Percentiles rank a stretch among this genome's conserved stretches.
These are phyloP conservation scores for Psidium guajava DNA, from an alignment of 345 rosid genomes.

Conservation along the genomic window DNA sequence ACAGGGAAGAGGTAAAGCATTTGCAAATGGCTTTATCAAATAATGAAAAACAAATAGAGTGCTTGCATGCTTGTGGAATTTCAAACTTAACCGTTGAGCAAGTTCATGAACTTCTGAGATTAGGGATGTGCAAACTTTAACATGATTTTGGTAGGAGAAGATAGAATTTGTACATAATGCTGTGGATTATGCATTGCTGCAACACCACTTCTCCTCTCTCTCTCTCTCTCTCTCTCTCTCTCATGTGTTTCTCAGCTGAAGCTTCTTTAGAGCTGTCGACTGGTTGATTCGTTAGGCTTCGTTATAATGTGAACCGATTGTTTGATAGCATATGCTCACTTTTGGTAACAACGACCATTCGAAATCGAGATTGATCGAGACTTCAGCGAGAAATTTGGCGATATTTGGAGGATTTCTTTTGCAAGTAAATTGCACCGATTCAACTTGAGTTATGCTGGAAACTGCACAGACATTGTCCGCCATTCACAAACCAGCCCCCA, in stretches of 20 bases:
- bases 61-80: conserved; percentile 25
- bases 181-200: neutral
- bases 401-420: neutral
- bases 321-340: neutral
- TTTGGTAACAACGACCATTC: neutral
- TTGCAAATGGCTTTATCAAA: conserved; percentile 17
- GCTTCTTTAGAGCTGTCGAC: neutral
- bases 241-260: neutral
- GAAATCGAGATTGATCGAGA: neutral
- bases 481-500: too few relatives aligned
- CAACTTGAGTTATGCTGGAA: too few relatives aligned
- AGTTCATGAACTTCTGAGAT: conserved; percentile 12
- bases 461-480: too few relatives aligned
- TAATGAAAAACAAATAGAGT: conserved; percentile 8
- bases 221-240: neutral
- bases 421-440: too few relatives aligned
- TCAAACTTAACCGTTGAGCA: conserved; percentile 35
- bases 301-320: neutral
- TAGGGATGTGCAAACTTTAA: neutral
- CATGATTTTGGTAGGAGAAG: neutral
- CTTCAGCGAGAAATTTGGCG: neutral
- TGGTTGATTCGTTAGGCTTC: neutral
- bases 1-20: conserved; percentile 23
- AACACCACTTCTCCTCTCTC: neutral
- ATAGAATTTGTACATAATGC: neutral